Conservation (phyloP, 306 rosid genomes). For the Malus fusca region DNA sequence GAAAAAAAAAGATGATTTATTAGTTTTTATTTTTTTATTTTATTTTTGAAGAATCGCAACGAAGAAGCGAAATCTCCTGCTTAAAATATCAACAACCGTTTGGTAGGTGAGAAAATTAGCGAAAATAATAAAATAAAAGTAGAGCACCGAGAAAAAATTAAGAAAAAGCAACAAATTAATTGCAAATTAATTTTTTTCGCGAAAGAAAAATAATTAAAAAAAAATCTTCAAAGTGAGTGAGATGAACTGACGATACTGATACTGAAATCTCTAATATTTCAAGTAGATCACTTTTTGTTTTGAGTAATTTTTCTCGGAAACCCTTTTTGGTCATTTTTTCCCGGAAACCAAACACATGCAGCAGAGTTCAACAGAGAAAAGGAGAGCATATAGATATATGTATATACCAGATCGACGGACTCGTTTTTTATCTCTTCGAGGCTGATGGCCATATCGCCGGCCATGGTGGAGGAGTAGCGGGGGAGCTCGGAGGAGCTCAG, state of each 20-base stretch:
- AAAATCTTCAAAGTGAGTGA: not conserved
- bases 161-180: not conserved
- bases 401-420: constrained; percentile 75
- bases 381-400: not conserved
- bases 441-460: constrained; percentile 45
- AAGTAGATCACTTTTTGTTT: not conserved
- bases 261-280: not conserved
- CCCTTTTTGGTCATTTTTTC: not conserved
- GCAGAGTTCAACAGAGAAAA: not conserved
- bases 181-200: no score
- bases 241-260: not conserved
- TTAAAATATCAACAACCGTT: not conserved
- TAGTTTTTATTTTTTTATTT: not conserved
- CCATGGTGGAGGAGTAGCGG: constrained; percentile 32
- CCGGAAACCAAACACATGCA: constrained; percentile 14
- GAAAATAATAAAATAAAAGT: not conserved
- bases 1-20: not conserved
- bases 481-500: constrained; percentile 7
- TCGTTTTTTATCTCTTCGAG: constrained; percentile 92
- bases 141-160: not conserved
- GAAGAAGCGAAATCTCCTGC: not conserved
- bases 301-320: not conserved
- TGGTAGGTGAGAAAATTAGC: not conserved
- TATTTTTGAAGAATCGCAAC: not conserved
- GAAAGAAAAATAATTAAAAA: no score